phyloP scores from a whole-genome alignment of 305 asterid genomes.

The Ajuga reptans region DNA sequence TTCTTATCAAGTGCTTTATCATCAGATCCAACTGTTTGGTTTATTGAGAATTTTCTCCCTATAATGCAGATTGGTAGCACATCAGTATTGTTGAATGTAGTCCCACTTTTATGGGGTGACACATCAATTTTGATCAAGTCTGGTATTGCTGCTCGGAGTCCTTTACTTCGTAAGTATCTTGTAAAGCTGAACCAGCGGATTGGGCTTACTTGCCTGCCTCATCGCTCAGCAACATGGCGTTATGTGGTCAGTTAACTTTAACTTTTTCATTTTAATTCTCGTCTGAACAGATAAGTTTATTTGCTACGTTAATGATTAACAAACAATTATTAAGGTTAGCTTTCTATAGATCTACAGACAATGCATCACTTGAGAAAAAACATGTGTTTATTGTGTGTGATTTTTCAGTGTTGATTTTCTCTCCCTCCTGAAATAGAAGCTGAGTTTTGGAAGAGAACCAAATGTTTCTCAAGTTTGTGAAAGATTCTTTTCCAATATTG shows the following conservation, averaged over 20 bases:
- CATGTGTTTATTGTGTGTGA: not conserved
- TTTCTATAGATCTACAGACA: slow-evolving; percentile 12
- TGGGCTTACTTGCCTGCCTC: slow-evolving; percentile 78
- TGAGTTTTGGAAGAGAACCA: slow-evolving; percentile 13
- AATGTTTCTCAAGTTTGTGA: not conserved
- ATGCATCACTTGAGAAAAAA: not conserved
- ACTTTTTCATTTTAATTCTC: not conserved
- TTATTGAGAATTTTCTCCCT: slow-evolving; percentile 11
- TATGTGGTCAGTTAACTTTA: slow-evolving; percentile 62
- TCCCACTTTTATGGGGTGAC: slow-evolving; percentile 69
- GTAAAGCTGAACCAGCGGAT: slow-evolving; percentile 83
- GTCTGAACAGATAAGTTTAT: slow-evolving; percentile 15
- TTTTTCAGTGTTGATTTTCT: not conserved
- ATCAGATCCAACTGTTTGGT: slow-evolving; percentile 1
- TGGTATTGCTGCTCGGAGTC: slow-evolving; percentile 64
- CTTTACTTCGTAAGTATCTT: slow-evolving; percentile 88
- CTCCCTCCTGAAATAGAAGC: not conserved
- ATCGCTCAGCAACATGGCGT: slow-evolving; percentile 71
- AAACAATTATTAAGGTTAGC: slow-evolving; percentile 6
- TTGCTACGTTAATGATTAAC: slow-evolving; percentile 7
- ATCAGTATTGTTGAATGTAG: slow-evolving; percentile 50
- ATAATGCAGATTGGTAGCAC: slow-evolving; percentile 71
- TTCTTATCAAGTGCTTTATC: not conserved
- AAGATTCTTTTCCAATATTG: not conserved
- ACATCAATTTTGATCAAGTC: slow-evolving; percentile 61